phyloP scores from a whole-genome alignment of 31 red algal genomes.

The Odonthalia washingtoniensis region DNA sequence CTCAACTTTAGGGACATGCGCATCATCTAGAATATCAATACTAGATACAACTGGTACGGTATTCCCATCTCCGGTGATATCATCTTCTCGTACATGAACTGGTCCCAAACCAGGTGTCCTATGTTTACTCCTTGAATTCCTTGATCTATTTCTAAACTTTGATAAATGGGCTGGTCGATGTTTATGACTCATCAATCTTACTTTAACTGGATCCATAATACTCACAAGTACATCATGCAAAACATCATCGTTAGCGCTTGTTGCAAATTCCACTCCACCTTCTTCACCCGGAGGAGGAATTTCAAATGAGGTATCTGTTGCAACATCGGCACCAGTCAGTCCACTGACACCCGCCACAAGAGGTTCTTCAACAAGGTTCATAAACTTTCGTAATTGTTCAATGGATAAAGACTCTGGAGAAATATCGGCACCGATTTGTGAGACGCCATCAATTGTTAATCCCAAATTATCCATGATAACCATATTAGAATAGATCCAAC shows the following conservation, averaged over 20 bases:
- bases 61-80: background rate
- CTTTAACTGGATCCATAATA: constrained; percentile 21
- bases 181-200: constrained; percentile 44
- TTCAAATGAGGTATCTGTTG: constrained; percentile 59
- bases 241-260: constrained; percentile 25
- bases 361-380: constrained; percentile 90
- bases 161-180: constrained; percentile 27
- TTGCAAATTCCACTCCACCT: constrained; percentile 43
- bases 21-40: background rate
- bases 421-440: constrained; percentile 63
- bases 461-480: constrained; percentile 81
- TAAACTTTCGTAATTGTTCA: constrained; percentile 80
- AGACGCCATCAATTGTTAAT: constrained; percentile 69
- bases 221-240: constrained; percentile 47
- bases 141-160: background rate
- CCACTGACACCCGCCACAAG: constrained; percentile 76
- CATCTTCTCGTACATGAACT: too few relatives aligned
- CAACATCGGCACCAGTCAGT: constrained; percentile 74
- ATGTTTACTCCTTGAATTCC: too few relatives aligned
- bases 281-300: constrained; percentile 57
- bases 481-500: constrained; percentile 88
- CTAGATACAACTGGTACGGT: too few relatives aligned
- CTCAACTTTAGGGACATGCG: background rate
- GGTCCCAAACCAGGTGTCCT: too few relatives aligned
- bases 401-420: constrained; percentile 13